Base-by-base conservation (phyloP, 164 flowering plant genomes). In the Vitis rotundifolia region DNA sequence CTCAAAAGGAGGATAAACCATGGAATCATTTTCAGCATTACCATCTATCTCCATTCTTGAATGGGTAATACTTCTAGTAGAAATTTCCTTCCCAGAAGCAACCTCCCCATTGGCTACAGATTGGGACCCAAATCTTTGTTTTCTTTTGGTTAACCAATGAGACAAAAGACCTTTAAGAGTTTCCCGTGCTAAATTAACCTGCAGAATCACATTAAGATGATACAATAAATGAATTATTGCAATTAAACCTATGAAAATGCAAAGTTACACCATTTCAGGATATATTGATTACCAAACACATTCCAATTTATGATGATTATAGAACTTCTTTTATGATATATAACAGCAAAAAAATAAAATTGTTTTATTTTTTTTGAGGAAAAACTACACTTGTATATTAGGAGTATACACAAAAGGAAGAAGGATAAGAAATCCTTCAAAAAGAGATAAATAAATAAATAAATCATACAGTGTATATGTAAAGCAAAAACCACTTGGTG, bases 101-200 rank as follows among this genome's bases (percentile, higher is more conserved):
- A 75, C 76, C 71, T 93, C 97, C 49, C 95, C 97, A 85, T 91
- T 91, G 47, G 85, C 78, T 16, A 87, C 79, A 68, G 86, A 74
- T 68, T 87, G 97, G 19, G 88, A 75, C 68, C 89, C 97, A 68
- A 69, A 75, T 74, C 78, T 88, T 60, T 85, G 93, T 80, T 69
- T 87, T 87, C 89, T 86, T 85, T 85, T 90, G 51, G 82, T 77
- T 68, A 89, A 76, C 97, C 97, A 96, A 79, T 89, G 90, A 74
- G 84, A 81, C 76, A 96, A 75, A 58, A 93, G 76, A 55, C 97
- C 99, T 84, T 92, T 92, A 49, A 96, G 93, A 48, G 98, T 93
- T 76, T 93, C 98, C 67, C 91, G 90, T n/a, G 95, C 99, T 67
- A 96, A 83, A 83, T 91, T 91, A 66, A 93, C 88, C 99, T 96